Percentiles rank a stretch among this genome's conserved stretches.
These are phyloP conservation scores for Heliamphora exappendiculata DNA, from an alignment of 148 eudicot species.

Conservation along the genomic window DNA sequence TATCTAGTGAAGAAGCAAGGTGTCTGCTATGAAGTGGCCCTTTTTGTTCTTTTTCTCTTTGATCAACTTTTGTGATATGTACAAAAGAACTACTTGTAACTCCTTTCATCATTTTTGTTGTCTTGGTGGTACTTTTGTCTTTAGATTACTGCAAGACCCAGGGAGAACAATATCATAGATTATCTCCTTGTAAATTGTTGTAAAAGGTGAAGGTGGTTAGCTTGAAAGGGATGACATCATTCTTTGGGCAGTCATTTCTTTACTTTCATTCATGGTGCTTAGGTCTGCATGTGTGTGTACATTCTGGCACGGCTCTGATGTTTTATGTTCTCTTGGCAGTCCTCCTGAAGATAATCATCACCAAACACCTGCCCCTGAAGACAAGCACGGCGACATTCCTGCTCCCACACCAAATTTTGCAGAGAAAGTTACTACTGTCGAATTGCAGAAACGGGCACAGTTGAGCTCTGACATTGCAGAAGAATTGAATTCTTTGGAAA, in stretches of 20 bases:
- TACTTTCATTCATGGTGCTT: not conserved
- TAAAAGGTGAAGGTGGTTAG: not conserved
- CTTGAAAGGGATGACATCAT: not conserved
- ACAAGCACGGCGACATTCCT: constrained; percentile 28
- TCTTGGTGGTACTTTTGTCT: not conserved
- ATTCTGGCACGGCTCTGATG: constrained; percentile 4
- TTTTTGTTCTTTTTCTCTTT: not conserved
- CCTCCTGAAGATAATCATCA: constrained; percentile 54
- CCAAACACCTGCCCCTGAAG: constrained; percentile 31
- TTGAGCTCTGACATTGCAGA: constrained; percentile 37
- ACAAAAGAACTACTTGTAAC: not conserved
- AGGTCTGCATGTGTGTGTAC: not conserved
- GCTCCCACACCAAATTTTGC: constrained; percentile 24
- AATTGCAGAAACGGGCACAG: constrained; percentile 37
- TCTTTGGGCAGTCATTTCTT: not conserved
- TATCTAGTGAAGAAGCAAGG: not conserved
- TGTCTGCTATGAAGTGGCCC: not conserved
- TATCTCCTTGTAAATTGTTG: not conserved
- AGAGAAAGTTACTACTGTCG: constrained; percentile 28
- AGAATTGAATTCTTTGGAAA: constrained; percentile 34
- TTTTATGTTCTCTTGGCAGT: constrained; percentile 27
- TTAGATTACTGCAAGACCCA: not conserved
- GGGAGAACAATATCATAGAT: not conserved
- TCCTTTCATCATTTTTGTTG: not conserved
- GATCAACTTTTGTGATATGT: not conserved